Evolutionary conservation across 1,139 yeast genomes (phyloP), one percentile per base, ranked within the genome.

Genomic region (Geotrichum macrosporum): DNA sequence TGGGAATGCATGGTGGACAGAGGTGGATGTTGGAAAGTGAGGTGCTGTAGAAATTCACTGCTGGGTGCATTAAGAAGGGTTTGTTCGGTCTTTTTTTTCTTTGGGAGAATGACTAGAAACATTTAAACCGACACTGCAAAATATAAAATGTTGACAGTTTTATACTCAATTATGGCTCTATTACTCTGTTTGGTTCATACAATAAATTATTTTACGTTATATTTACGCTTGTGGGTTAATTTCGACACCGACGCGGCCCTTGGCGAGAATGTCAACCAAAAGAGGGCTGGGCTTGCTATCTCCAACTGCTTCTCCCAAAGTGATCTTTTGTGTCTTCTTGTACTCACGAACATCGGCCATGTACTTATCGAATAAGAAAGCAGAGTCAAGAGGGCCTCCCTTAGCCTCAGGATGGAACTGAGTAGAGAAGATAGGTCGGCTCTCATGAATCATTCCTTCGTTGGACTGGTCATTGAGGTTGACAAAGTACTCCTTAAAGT

Each of bases 351-450:
- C 81, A 62, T 84, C 76, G 38, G 73, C 77, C 61, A 92, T 81
- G 70, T 86, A 92, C 69, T 81, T 85, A 73, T 92, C 97, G 60
- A 92, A 92, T 67, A 92, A 74, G 69, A 81, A 86, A 4, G 86
- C 76, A 16, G 96, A 84, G 68, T 92, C 98, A 60, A 84, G 75
- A 50, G 98, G 98, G 58, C 98, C 98, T 58, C 98, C 98, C 73
- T 89, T 92, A 52, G 98, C 98, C 69, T 92, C 98, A 40, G 98
- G 98, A 66, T 92, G 98, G 77, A 92, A 92, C 68, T 92, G 98
- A 3, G 95, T 87, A 26, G 96, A 87, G 71, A 89, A 92, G 49
- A 89, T 84, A 44, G 98, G 98, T 64, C 78, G 82, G 36, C 78
- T 65, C 54, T 74, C 76, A 69, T 92, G 97, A 60, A 81, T 83